A percentile compares a stretch with the other conserved stretches of the same genome.
Conservation (phyloP, 129 eudicot genomes). For the Ambrosia trifida region DNA sequence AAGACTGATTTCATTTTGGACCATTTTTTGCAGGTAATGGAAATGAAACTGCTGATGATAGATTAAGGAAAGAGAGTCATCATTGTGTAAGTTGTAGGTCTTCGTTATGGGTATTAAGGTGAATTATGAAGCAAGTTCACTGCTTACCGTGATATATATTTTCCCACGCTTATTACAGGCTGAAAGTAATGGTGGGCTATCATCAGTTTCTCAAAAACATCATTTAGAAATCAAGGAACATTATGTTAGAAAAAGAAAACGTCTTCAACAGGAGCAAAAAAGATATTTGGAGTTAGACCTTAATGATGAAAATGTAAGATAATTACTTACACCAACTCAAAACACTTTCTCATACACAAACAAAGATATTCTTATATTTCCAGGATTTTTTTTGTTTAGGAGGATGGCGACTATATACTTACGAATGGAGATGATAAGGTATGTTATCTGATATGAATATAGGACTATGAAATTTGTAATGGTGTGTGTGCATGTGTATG, state of each 20-base stretch:
- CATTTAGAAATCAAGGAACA: slow-evolving; percentile 38
- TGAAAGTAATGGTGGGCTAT: slow-evolving; percentile 59
- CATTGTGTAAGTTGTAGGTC: slow-evolving; percentile 95
- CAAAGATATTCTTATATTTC: slow-evolving; percentile 1
- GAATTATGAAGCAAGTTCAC: slow-evolving; percentile 23
- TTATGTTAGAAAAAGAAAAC: slow-evolving; percentile 42
- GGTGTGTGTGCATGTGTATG: neutral
- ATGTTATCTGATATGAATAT: slow-evolving; percentile 29
- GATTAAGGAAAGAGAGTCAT: slow-evolving; percentile 44
- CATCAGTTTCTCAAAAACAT: slow-evolving; percentile 45
- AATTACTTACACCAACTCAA: neutral
- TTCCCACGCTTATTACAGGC: slow-evolving; percentile 45
- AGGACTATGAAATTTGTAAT: neutral
- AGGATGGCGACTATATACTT: slow-evolving; percentile 78
- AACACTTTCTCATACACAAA: neutral
- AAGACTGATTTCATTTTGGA: slow-evolving; percentile 12
- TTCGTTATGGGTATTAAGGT: slow-evolving; percentile 39
- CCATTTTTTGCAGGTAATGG: slow-evolving; percentile 47
- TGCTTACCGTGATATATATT: slow-evolving; percentile 40
- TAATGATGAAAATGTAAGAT: slow-evolving; percentile 74
- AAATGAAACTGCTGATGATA: slow-evolving; percentile 31
- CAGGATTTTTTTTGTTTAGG: slow-evolving; percentile 42
- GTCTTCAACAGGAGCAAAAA: slow-evolving; percentile 38
- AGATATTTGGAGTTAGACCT: slow-evolving; percentile 52
- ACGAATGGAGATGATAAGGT: slow-evolving; percentile 80